Conservation (phyloP, 1,139 yeast species). For the Suhomyces yuchorum region DNA sequence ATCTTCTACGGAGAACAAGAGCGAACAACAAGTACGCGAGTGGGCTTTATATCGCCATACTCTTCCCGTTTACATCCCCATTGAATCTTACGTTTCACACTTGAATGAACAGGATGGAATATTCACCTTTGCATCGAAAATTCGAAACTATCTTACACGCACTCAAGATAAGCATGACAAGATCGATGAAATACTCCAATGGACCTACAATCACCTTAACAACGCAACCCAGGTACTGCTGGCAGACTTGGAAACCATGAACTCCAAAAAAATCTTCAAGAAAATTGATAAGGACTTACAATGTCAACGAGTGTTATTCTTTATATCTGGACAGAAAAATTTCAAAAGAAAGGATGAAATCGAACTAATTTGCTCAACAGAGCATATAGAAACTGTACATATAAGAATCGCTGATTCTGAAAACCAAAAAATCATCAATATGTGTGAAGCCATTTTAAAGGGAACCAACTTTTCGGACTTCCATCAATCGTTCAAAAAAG, state of each 20-base stretch:
- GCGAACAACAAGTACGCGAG: conserved; percentile 8
- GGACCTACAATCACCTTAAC: conserved; percentile 16
- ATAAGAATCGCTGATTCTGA: conserved; percentile 10
- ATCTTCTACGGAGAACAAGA: conserved; percentile 16
- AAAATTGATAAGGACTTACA: conserved; percentile 28
- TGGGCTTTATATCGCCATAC: conserved; percentile 44
- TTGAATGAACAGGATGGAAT: conserved; percentile 11
- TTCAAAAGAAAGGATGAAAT: conserved; percentile 14
- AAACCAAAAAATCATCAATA: background rate
- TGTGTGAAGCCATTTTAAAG: conserved; percentile 21
- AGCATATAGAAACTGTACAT: conserved; percentile 19
- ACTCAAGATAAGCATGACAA: conserved; percentile 38
- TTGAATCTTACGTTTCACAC: conserved; percentile 16
- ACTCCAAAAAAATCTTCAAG: conserved; percentile 10
- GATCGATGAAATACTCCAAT: conserved; percentile 21
- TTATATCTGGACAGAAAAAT: conserved; percentile 3
- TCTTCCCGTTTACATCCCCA: conserved; percentile 35
- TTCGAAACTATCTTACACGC: conserved; percentile 24
- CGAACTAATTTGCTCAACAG: conserved; percentile 24
- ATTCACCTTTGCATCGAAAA: conserved; percentile 18
- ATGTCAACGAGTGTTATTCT: conserved; percentile 25
- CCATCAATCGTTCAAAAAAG: conserved; percentile 21
- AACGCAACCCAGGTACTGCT: background rate
- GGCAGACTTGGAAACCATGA: conserved; percentile 2
- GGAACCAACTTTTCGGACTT: conserved; percentile 22